Conservation (phyloP, 2,329 filamentous ascomycete genomes). For the Botryosphaeria dothidea region DNA sequence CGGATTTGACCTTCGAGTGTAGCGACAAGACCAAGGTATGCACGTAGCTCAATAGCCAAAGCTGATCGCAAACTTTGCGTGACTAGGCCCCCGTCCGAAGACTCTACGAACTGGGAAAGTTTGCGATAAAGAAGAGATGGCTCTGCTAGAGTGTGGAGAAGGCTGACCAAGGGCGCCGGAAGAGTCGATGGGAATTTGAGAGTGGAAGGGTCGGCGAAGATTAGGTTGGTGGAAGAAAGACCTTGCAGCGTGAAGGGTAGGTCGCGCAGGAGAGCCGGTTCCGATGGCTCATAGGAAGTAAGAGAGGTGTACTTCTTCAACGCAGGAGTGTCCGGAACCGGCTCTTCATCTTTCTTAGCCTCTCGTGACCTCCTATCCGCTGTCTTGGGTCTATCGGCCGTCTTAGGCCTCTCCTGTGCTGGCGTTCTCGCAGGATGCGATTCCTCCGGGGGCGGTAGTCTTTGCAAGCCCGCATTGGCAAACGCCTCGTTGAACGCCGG, state of each 20-base stretch:
- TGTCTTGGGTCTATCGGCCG: constrained; percentile 24
- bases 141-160: constrained; percentile 87
- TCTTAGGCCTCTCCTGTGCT: constrained; percentile 22
- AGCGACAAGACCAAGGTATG: constrained; percentile 87
- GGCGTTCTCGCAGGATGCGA: constrained; percentile 26
- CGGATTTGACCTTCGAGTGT: constrained; percentile 92
- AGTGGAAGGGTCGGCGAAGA: constrained; percentile 68
- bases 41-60: constrained; percentile 78
- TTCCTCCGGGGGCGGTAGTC: constrained; percentile 37
- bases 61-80: constrained; percentile 90
- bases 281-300: constrained; percentile 37
- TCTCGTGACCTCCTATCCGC: constrained; percentile 10
- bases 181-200: constrained; percentile 77
- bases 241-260: constrained; percentile 92
- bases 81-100: constrained; percentile 78
- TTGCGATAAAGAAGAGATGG: constrained; percentile 88
- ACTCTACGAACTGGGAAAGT: constrained; percentile 79
- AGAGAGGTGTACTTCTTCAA: constrained; percentile 12
- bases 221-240: constrained; percentile 80
- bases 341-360: constrained; percentile 29
- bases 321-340: constrained; percentile 18
- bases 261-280: constrained; percentile 59
- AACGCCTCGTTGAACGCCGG: constrained; percentile 50
- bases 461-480: constrained; percentile 45
- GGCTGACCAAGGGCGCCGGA: constrained; percentile 79